phyloP scores from a whole-genome alignment of 1,284 basidiomycete genomes.

The Cutaneotrichosporon mucoides region DNA sequence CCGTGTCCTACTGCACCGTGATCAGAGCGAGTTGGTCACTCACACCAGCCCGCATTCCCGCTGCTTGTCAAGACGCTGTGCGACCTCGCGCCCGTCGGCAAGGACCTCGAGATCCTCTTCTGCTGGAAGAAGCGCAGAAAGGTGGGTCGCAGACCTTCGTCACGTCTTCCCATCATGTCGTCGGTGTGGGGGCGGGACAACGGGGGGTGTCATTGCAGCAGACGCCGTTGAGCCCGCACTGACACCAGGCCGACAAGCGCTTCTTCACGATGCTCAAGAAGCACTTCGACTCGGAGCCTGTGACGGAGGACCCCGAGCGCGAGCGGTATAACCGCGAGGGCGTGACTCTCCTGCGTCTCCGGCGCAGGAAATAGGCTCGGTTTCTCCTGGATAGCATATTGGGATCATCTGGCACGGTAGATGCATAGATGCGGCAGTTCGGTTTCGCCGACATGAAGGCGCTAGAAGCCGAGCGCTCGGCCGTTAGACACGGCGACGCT shows the following conservation, averaged over 20 bases:
- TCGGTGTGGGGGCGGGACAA: too few species aligned
- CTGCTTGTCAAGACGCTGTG: constrained; percentile 75
- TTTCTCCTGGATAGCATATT: too few species aligned
- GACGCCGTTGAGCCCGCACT: neutral
- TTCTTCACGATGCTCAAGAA: constrained; percentile 82
- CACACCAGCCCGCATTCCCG: constrained; percentile 68
- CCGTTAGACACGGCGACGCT: too few species aligned
- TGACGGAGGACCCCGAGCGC: constrained; percentile 45
- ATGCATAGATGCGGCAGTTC: too few species aligned
- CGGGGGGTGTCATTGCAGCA: too few species aligned
- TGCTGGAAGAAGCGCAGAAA: constrained; percentile 93
- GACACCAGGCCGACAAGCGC: constrained; percentile 72
- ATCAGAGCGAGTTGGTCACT: neutral
- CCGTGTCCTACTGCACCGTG: too few species aligned
- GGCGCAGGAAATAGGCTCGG: constrained; percentile 2
- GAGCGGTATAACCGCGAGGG: constrained; percentile 44
- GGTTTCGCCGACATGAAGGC: too few species aligned
- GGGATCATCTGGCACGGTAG: too few species aligned
- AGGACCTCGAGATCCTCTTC: constrained; percentile 68
- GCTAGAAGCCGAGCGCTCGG: too few species aligned
- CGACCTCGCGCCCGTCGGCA: constrained; percentile 55
- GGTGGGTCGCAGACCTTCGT: constrained; percentile 50
- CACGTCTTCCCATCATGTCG: neutral
- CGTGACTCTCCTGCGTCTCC: constrained; percentile 38
- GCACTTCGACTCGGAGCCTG: constrained; percentile 59